These are phyloP conservation scores for Monilinia fructigena DNA, from an alignment of 2,329 filamentous ascomycete genomes.

Conservation along the genomic window DNA sequence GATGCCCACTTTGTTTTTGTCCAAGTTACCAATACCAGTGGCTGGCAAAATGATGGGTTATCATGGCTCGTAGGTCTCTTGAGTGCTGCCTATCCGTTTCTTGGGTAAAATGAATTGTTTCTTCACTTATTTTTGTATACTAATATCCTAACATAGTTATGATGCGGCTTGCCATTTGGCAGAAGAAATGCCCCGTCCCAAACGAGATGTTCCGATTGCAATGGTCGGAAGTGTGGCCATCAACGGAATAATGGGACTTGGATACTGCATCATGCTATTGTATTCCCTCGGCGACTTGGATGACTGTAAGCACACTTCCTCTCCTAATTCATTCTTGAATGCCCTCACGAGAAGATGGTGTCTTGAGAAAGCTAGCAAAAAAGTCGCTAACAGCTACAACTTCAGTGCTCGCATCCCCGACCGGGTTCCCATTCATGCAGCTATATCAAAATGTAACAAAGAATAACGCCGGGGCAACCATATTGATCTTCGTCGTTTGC, in stretches of 20 bases:
- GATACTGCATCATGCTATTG: slow-evolving; percentile 45
- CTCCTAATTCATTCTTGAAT: background rate
- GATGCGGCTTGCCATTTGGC: slow-evolving; percentile 49
- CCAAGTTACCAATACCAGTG: slow-evolving; percentile 47
- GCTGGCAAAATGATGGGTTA: slow-evolving; percentile 47
- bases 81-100: slow-evolving; percentile 42
- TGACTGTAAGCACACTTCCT: slow-evolving; percentile 13
- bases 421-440: slow-evolving; percentile 49
- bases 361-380: background rate
- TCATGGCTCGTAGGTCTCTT: slow-evolving; percentile 50
- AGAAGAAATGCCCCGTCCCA: slow-evolving; percentile 48
- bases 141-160: slow-evolving; percentile 35
- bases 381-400: background rate
- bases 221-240: slow-evolving; percentile 47
- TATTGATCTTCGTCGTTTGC: slow-evolving; percentile 1
- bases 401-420: slow-evolving; percentile 44
- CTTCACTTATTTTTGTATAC: background rate
- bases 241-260: slow-evolving; percentile 49
- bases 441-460: slow-evolving; percentile 46
- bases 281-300: slow-evolving; percentile 46
- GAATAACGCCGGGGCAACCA: slow-evolving; percentile 8
- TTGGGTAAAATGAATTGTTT: slow-evolving; percentile 34
- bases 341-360: background rate
- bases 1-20: slow-evolving; percentile 46
- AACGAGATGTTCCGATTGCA: slow-evolving; percentile 44